Percentiles rank a stretch among this genome's conserved stretches.
Evolutionary conservation across 2,329 filamentous ascomycete genomes (phyloP).

Genomic region (Claviceps fusiformis): DNA sequence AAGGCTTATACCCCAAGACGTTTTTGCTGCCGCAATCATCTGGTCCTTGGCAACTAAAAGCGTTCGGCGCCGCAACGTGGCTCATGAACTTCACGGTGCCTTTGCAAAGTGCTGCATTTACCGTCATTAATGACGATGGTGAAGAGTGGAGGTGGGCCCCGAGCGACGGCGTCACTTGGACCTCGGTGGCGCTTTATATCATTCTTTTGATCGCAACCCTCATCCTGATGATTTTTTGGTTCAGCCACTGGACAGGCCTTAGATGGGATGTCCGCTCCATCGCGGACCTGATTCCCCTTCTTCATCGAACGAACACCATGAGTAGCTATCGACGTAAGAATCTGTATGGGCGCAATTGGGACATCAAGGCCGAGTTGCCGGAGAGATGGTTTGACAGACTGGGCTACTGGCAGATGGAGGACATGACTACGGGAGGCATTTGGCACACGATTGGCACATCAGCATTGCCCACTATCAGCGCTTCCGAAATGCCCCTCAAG

Average conservation of each 20-base stretch:
- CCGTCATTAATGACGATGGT: slow-evolving; percentile 41
- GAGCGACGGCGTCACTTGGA: slow-evolving; percentile 67
- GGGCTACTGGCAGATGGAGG: slow-evolving; percentile 73
- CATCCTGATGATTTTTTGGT: slow-evolving; percentile 49
- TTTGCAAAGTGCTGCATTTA: slow-evolving; percentile 65
- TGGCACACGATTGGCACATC: slow-evolving; percentile 65
- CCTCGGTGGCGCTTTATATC: slow-evolving; percentile 59
- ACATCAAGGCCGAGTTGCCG: slow-evolving; percentile 39
- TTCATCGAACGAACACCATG: slow-evolving; percentile 69
- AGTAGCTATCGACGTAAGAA: slow-evolving; percentile 57
- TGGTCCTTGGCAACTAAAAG: slow-evolving; percentile 53
- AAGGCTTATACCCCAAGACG: slow-evolving; percentile 53
- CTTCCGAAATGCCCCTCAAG: slow-evolving; percentile 21
- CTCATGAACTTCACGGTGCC: slow-evolving; percentile 68
- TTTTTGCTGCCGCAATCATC: slow-evolving; percentile 48
- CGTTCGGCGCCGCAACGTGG: slow-evolving; percentile 60
- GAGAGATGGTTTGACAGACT: slow-evolving; percentile 54
- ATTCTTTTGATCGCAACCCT: slow-evolving; percentile 44
- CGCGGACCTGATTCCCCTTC: slow-evolving; percentile 65
- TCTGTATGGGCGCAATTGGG: slow-evolving; percentile 33
- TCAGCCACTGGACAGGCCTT: slow-evolving; percentile 54
- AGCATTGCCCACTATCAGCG: slow-evolving; percentile 44
- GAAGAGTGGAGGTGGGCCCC: slow-evolving; percentile 66
- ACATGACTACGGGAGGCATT: slow-evolving; percentile 47
- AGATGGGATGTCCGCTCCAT: slow-evolving; percentile 76